phyloP scores from a whole-genome alignment of 208 protist species.

The Angomonas deanei region DNA sequence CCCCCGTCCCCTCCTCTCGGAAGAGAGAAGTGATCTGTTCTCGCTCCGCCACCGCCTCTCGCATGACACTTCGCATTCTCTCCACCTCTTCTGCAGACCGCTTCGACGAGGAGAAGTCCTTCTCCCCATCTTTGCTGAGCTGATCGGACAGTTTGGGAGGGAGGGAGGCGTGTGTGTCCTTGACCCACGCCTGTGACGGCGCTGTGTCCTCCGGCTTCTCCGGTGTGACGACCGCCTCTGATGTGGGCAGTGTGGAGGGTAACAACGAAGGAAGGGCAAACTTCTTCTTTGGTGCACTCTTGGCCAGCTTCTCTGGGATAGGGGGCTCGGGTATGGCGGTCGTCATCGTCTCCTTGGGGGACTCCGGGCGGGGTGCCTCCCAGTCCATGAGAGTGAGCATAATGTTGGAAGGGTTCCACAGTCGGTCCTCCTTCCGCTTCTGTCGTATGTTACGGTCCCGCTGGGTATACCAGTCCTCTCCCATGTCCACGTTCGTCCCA shows the following conservation, averaged over 20 bases:
- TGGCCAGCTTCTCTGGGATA: not conserved
- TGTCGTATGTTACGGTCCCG: constrained; percentile 31
- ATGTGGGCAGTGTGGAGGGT: not conserved
- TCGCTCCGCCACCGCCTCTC: constrained; percentile 34
- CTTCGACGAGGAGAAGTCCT: not conserved
- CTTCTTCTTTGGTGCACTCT: not conserved
- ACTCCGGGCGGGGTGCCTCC: constrained; percentile 20
- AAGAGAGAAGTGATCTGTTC: constrained; percentile 15
- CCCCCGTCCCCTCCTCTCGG: not conserved
- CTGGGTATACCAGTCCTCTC: constrained; percentile 44
- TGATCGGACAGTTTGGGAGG: not conserved
- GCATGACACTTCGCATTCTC: constrained; percentile 23
- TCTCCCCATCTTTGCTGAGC: not conserved
- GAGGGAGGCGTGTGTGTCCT: not conserved
- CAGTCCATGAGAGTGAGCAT: constrained; percentile 81
- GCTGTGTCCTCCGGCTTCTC: too few relatives aligned
- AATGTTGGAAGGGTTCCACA: constrained; percentile 60
- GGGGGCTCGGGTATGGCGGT: not conserved
- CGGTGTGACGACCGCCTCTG: not conserved
- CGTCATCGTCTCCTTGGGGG: not conserved
- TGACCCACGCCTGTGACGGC: too few relatives aligned
- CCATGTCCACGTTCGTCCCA: not conserved
- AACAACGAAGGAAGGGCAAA: constrained; percentile 17
- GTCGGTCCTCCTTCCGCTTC: constrained; percentile 22
- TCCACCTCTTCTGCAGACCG: constrained; percentile 11